A percentile compares a stretch with the other conserved stretches of the same genome.
phyloP scores from a whole-genome alignment of 768 basidiomycete species.

The Termitomyces sp. region DNA sequence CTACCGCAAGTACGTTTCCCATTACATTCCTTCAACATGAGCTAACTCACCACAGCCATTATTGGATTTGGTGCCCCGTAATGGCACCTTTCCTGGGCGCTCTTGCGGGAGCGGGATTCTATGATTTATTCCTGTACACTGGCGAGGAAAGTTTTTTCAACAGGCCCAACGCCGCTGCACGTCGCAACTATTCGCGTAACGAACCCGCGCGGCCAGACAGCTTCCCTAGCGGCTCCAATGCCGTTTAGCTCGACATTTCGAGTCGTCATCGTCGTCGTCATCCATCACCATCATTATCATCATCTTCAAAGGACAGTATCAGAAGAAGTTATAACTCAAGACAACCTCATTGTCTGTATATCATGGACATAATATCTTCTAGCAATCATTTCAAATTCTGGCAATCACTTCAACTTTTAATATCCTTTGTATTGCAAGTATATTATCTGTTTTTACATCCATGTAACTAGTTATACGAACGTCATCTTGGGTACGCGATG shows the following conservation, averaged over 20 bases:
- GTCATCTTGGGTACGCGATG: neutral
- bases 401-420: too few relatives aligned
- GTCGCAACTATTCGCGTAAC: conserved; percentile 8
- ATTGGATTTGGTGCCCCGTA: conserved; percentile 72
- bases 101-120: conserved; percentile 46
- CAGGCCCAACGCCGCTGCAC: conserved; percentile 23
- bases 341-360: neutral
- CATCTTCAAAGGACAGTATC: too few relatives aligned
- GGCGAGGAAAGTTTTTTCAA: conserved; percentile 56
- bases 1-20: conserved; percentile 32
- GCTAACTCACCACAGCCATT: conserved; percentile 40
- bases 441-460: neutral
- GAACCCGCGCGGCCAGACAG: conserved; percentile 4
- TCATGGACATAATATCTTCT: neutral
- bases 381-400: too few relatives aligned
- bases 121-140: conserved; percentile 56
- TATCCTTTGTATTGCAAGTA: neutral
- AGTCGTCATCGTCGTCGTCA: neutral
- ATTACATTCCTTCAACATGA: neutral
- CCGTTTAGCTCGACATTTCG: neutral
- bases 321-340: too few relatives aligned
- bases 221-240: conserved; percentile 11
- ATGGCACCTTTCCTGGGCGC: conserved; percentile 57
- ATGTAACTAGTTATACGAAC: too few relatives aligned
- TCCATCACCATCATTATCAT: neutral